Conservation (phyloP, 225 moss, liverwort and hornwort genomes). For the Asterella californica region DNA sequence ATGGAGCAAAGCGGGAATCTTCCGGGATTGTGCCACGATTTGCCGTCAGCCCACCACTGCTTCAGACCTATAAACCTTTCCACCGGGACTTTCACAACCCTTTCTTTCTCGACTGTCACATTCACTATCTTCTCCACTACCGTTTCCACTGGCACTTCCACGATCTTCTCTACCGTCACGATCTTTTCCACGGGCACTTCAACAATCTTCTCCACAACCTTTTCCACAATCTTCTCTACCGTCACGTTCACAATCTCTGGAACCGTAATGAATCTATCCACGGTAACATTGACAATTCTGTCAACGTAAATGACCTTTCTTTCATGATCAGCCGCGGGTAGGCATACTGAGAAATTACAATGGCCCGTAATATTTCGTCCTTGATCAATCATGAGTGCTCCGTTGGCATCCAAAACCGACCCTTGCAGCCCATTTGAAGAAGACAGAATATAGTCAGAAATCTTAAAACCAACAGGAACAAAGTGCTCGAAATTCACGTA, state of each 20-base stretch:
- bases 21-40: conserved; percentile 61
- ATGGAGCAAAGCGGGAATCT: conserved; percentile 69
- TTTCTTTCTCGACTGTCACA: conserved; percentile 20
- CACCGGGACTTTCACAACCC: conserved; percentile 24
- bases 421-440: not conserved
- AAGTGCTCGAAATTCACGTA: conserved; percentile 25
- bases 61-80: conserved; percentile 19
- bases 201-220: too few species aligned
- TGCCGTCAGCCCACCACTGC: conserved; percentile 26
- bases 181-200: not conserved
- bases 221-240: too few species aligned
- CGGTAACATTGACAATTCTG: not conserved
- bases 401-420: not conserved
- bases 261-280: not conserved
- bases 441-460: conserved; percentile 9
- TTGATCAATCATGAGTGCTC: not conserved
- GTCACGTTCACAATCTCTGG: not conserved
- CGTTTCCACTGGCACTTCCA: conserved; percentile 20
- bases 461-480: not conserved
- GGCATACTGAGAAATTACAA: conserved; percentile 20
- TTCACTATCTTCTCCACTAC: conserved; percentile 16
- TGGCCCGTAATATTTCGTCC: not conserved
- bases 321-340: not conserved
- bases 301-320: not conserved
- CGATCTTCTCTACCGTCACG: conserved; percentile 7